Conservation (phyloP, 441 rosid genomes). For the Pelargonium australe region DNA sequence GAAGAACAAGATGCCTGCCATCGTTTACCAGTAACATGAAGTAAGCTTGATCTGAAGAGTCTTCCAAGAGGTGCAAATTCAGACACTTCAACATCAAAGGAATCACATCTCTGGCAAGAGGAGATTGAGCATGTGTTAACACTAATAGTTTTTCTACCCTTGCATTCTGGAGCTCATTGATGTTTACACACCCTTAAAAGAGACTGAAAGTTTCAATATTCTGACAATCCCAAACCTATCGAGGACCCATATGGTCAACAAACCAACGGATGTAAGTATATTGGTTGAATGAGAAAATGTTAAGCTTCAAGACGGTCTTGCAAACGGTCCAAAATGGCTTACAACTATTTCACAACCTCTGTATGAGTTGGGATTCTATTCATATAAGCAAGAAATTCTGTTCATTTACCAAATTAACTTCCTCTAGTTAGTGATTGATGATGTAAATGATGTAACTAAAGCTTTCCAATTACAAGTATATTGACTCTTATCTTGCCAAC, state of each 20-base stretch:
- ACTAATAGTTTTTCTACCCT: slow-evolving; percentile 9
- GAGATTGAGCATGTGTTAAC: slow-evolving; percentile 18
- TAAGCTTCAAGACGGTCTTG: too few species aligned
- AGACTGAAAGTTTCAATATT: background rate
- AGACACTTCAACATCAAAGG: slow-evolving; percentile 34
- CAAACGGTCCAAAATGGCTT: too few species aligned
- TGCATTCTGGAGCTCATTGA: background rate
- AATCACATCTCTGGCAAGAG: slow-evolving; percentile 45
- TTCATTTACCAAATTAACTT: background rate
- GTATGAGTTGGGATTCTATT: background rate
- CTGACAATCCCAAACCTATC: background rate
- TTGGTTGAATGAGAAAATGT: background rate
- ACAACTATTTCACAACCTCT: too few species aligned
- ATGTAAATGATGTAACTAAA: background rate
- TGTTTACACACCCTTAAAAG: background rate
- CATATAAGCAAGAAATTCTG: background rate
- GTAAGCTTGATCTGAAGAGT: slow-evolving; percentile 34
- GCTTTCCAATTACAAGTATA: background rate
- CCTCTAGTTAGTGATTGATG: background rate
- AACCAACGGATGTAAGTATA: background rate
- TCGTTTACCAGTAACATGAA: slow-evolving; percentile 40
- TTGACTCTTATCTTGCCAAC: background rate
- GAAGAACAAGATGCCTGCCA: slow-evolving; percentile 52
- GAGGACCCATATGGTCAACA: background rate
- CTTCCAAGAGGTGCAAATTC: slow-evolving; percentile 34